Percentiles rank a stretch among this genome's conserved stretches.
Evolutionary conservation across 1,284 basidiomycete species (phyloP).

Genomic region (Ceratobasidium sp.): DNA sequence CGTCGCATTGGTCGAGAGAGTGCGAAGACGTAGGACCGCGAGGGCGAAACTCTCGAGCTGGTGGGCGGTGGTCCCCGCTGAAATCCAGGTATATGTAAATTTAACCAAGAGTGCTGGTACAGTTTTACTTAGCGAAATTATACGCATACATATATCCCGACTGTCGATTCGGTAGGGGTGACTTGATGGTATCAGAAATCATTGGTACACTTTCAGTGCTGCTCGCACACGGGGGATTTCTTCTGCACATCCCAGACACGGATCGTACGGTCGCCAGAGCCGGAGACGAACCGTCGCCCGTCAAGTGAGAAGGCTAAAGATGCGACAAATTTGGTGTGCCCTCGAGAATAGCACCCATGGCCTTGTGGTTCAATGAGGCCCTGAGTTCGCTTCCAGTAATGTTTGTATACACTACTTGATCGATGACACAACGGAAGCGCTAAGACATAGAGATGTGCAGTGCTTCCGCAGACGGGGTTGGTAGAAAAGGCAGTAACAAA

Average conservation of each 20-base stretch:
- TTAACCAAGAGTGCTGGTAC: too few species aligned
- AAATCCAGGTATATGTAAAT: too few species aligned
- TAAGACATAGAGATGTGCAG: constrained; percentile 33
- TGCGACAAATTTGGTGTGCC: background rate
- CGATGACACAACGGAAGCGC: constrained; percentile 21
- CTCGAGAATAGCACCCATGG: background rate
- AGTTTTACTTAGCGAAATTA: too few species aligned
- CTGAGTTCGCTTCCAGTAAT: background rate
- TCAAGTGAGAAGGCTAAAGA: constrained; percentile 34
- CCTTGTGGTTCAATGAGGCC: background rate
- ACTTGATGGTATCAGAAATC: too few species aligned
- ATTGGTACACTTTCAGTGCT: too few species aligned
- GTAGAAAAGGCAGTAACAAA: background rate
- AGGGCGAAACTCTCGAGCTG: too few species aligned
- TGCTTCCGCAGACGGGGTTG: background rate
- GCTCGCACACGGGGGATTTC: too few species aligned
- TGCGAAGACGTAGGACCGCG: too few species aligned
- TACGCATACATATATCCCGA: too few species aligned
- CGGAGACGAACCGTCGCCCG: constrained; percentile 25
- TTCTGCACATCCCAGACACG: constrained; percentile 38
- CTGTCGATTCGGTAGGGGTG: too few species aligned
- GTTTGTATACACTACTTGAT: background rate
- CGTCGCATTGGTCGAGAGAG: too few species aligned
- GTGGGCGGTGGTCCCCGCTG: too few species aligned
- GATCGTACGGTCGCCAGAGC: constrained; percentile 34